Evolutionary conservation across 495 filamentous ascomycete species (phyloP).

Genomic region (Podospora sp.): DNA sequence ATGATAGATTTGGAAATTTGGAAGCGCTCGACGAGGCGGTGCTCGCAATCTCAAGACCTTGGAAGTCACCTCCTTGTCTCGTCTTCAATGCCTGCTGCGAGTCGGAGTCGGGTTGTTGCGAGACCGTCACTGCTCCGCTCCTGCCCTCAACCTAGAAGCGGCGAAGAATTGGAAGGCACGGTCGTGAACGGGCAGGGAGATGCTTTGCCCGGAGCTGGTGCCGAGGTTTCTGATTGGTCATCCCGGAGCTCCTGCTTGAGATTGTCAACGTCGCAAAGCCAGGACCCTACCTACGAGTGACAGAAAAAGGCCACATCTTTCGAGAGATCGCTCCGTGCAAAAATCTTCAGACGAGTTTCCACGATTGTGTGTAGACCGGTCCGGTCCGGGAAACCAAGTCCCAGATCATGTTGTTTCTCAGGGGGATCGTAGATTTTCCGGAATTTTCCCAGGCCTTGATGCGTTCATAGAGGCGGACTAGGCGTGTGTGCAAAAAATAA

Average conservation of each 20-base stretch:
- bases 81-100: not conserved
- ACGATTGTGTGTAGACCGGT: not conserved
- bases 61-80: not conserved
- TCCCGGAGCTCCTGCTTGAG: not conserved
- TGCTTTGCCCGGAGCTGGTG: not conserved
- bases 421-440: not conserved
- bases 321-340: not conserved
- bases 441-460: not conserved
- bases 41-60: not conserved
- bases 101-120: too few species aligned
- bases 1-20: conserved; percentile 4
- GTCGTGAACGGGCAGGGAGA: too few species aligned
- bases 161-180: too few species aligned
- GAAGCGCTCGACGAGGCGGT: conserved; percentile 4
- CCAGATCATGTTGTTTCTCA: not conserved
- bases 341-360: not conserved
- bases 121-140: not conserved
- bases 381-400: not conserved
- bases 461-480: not conserved
- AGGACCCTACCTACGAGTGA: not conserved
- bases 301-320: conserved; percentile 15
- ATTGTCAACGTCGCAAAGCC: not conserved
- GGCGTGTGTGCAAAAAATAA: not conserved
- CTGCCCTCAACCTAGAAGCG: too few species aligned
- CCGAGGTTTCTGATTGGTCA: not conserved